Conservation (phyloP, 2,329 filamentous ascomycete genomes). For the Rhexocercosporidium sp. region DNA sequence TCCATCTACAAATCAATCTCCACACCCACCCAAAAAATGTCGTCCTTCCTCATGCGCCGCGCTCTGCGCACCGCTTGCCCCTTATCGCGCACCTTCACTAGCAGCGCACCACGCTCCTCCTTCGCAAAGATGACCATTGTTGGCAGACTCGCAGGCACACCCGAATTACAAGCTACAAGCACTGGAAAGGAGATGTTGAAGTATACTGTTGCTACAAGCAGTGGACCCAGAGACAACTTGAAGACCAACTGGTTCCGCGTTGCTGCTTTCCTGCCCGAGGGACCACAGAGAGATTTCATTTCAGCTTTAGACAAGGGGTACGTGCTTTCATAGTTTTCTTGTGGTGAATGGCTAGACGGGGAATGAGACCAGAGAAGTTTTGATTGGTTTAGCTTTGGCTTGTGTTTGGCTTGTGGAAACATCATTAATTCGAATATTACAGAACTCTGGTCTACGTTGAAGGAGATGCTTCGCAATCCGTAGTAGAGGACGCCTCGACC, state of each 20-base stretch:
- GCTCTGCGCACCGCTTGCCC: conserved; percentile 47
- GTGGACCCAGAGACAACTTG: conserved; percentile 70
- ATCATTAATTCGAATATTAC: conserved; percentile 24
- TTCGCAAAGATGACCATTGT: conserved; percentile 85
- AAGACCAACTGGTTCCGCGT: conserved; percentile 87
- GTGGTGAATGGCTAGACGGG: neutral
- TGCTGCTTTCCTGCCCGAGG: conserved; percentile 72
- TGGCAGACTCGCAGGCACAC: conserved; percentile 80
- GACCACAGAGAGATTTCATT: conserved; percentile 72
- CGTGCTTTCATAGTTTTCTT: conserved; percentile 45
- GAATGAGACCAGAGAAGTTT: neutral
- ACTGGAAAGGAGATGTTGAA: conserved; percentile 76
- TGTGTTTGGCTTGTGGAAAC: neutral
- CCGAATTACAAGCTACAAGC: conserved; percentile 74
- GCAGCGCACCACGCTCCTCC: conserved; percentile 59
- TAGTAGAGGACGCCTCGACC: neutral
- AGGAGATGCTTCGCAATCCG: conserved; percentile 67
- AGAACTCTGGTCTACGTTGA: conserved; percentile 85
- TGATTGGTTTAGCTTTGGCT: neutral
- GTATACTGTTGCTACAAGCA: conserved; percentile 76
- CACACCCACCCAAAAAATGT: conserved; percentile 31
- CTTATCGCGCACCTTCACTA: conserved; percentile 49
- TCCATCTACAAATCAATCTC: neutral
- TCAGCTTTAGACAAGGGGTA: conserved; percentile 83
- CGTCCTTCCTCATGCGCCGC: conserved; percentile 42